phyloP scores from a whole-genome alignment of 441 rosid genomes.

The Hura crepitans region DNA sequence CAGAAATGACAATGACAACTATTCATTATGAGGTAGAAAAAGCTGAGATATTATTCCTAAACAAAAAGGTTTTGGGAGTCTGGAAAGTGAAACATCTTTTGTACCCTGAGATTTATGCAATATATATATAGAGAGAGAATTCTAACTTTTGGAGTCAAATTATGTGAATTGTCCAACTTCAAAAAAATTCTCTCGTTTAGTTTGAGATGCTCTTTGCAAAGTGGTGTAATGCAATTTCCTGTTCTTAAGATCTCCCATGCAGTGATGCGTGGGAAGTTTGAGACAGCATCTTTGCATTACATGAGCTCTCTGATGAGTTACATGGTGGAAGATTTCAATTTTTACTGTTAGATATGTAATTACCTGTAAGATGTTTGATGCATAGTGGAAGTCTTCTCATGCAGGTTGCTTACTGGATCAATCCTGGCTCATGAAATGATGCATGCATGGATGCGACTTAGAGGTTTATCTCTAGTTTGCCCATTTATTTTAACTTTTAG shows the following conservation, averaged over 20 bases:
- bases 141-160: too few relatives aligned
- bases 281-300: neutral
- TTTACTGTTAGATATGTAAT: neutral
- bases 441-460: constrained; percentile 98
- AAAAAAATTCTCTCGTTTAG: neutral
- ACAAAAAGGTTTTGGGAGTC: neutral
- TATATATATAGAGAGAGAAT: too few relatives aligned
- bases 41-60: neutral
- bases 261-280: neutral
- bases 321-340: constrained; percentile 5
- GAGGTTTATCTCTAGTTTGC: constrained; percentile 42
- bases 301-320: neutral
- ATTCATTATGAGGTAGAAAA: neutral
- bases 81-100: neutral
- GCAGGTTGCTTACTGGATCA: constrained; percentile 85
- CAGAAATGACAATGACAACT: neutral
- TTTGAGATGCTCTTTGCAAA: neutral
- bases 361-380: constrained; percentile 15
- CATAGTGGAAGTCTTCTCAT: constrained; percentile 16
- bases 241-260: neutral
- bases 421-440: constrained; percentile 99
- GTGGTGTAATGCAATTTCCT: too few relatives aligned
- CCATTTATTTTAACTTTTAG: constrained; percentile 17
- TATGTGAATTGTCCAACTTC: neutral
- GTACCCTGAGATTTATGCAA: neutral